phyloP scores from a whole-genome alignment of 2,329 filamentous ascomycete genomes.

The Ophiostoma perfectum region DNA sequence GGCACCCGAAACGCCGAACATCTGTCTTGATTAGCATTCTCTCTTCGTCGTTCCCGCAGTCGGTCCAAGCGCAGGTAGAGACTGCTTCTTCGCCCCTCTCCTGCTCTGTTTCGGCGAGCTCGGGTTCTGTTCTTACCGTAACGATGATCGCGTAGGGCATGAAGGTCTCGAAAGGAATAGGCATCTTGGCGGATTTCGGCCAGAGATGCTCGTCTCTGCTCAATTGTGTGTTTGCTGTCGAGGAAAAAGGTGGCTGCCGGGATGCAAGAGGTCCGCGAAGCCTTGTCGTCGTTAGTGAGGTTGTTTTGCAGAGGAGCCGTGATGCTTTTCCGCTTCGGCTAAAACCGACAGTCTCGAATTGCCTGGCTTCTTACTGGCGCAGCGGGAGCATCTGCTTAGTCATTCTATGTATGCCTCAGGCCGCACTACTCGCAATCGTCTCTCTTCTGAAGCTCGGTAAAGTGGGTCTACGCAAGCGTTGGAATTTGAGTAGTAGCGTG shows the following conservation, averaged over 20 bases:
- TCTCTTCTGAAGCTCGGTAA: neutral
- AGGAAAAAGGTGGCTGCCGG: neutral
- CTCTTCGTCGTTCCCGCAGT: neutral
- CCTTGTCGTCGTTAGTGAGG: slow-evolving; percentile 10
- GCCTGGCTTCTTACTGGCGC: slow-evolving; percentile 11
- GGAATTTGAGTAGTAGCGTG: neutral
- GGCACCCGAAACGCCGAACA: slow-evolving; percentile 57
- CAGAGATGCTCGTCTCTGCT: neutral
- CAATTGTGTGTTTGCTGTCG: neutral
- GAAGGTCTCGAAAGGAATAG: slow-evolving; percentile 58
- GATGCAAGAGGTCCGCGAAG: slow-evolving; percentile 12
- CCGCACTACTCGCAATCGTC: neutral
- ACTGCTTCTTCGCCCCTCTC: neutral
- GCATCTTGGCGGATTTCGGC: slow-evolving; percentile 43
- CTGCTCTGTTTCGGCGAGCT: slow-evolving; percentile 1
- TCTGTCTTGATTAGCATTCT: slow-evolving; percentile 38
- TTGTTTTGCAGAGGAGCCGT: slow-evolving; percentile 10
- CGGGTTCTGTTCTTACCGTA: slow-evolving; percentile 41
- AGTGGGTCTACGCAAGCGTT: neutral
- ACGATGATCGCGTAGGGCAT: slow-evolving; percentile 62
- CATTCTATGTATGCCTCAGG: slow-evolving; percentile 5
- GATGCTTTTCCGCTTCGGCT: slow-evolving; percentile 13
- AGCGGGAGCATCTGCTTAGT: neutral
- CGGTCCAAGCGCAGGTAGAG: neutral
- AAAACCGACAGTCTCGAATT: slow-evolving; percentile 13